Evolutionary conservation across 2,329 filamentous ascomycete species (phyloP), one percentile per base, ranked within the genome.

Genomic region (Arthroderma uncinatum): DNA sequence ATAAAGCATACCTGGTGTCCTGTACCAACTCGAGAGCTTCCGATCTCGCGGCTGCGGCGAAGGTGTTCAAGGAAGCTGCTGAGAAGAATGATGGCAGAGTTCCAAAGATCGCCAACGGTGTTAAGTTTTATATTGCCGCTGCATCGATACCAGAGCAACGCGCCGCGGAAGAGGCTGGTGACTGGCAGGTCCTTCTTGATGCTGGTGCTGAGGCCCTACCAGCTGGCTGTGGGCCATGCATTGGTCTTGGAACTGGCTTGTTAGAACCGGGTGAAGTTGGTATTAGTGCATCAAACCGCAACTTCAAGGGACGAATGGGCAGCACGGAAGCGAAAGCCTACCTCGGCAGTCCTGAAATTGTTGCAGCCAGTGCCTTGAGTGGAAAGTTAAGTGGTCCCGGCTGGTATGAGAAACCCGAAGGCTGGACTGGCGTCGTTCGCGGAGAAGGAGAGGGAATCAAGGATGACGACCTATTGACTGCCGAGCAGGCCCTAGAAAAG

Each of bases 251-350:
- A 7, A 82, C 79, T 0, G 91, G 91, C 37, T 77, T 95, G 0
- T 79, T 95, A 0, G 85, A 96, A 69, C 79, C 82, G 1, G 89
- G 87, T n/a, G 90, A 96, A 73, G 83, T 90, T 8, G 90, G 90
- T 21, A 91, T 96, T 63, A 84, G 79, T 60, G 88, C 89, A 0
- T 84, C 79, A 54, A 96, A 96, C 75, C 79, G 91, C 9, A 95
- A 95, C 71, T 96, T 91, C 77, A 90, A 91, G 71, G 91, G 90
- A 0, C 82, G 91, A 2, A 94, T 96, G 87, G 91, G 91, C 2
- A 85, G 81, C 12, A 83, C 80, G 2, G 82, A 87, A 4, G 87
- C 89, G 0, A 84, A 89, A 66, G 89, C 89, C 0, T 96, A 95
- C 68, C 83, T 96, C 0, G 87, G 85, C 4, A 92, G 86, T 62